phyloP scores from a whole-genome alignment of 106 monocot genomes.

The Alisma plantagoaquatica region DNA sequence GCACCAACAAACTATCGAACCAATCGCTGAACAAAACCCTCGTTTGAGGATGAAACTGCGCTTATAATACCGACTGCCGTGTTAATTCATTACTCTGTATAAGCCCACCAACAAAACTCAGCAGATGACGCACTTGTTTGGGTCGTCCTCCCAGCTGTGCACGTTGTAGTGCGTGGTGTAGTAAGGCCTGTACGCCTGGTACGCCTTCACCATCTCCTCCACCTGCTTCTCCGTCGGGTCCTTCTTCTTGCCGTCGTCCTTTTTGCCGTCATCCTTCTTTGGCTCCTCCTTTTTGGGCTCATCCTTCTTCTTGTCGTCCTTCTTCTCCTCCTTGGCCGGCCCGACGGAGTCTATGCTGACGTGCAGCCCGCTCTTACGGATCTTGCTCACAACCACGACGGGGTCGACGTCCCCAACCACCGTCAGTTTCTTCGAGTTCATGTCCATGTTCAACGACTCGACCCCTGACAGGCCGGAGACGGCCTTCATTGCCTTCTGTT shows the following conservation, averaged over 20 bases:
- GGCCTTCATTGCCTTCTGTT: no score
- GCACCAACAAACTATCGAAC: no score
- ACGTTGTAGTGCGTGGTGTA: background rate
- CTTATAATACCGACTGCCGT: no score
- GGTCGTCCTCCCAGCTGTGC: background rate
- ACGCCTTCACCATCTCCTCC: background rate
- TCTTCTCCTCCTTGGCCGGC: slow-evolving; percentile 6
- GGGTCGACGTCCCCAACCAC: slow-evolving; percentile 9
- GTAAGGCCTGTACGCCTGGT: background rate
- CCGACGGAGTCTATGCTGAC: background rate
- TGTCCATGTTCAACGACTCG: slow-evolving; percentile 9
- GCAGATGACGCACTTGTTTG: background rate
- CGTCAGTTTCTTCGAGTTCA: slow-evolving; percentile 11
- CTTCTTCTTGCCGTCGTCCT: slow-evolving; percentile 9
- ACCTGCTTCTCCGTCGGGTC: background rate
- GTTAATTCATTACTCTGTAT: no score
- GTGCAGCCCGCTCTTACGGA: slow-evolving; percentile 9
- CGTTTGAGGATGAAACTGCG: no score
- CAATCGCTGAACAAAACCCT: no score
- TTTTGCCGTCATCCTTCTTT: slow-evolving; percentile 8
- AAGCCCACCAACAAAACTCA: no score
- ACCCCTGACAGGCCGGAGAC: no score
- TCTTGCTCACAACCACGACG: background rate
- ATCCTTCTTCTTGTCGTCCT: slow-evolving; percentile 15
- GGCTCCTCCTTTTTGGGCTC: no score